Base-by-base conservation (phyloP, 1,139 yeast genomes). In the Blastobotrys ciferrii region DNA sequence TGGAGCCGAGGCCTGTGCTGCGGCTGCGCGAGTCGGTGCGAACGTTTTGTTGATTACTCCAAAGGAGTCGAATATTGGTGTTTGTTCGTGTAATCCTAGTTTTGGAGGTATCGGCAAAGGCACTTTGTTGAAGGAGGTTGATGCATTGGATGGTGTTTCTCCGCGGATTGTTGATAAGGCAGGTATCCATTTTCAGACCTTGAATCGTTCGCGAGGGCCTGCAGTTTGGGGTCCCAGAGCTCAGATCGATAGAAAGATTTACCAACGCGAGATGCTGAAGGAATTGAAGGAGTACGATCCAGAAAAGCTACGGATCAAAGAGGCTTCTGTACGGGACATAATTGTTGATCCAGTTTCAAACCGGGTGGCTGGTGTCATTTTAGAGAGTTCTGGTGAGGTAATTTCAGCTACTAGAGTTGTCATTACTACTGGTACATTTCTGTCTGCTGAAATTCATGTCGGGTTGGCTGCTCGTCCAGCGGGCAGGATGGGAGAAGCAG, bases 21-120 rank as follows among this genome's bases (percentile, higher is more conserved):
- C 94, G 0, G 75, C 96, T 0, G 96, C 98, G 1, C 74, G 98
- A 53, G 66, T 87, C 0, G 97, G 98, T 0, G 77, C 85, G 1
- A 56, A 63, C 2, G 87, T 98, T 0, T 70, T 85, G 1, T 72
- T 94, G 28, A 74, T 94, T 2, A 92, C 98, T 0, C 98, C 96
- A 0, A 74, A 73, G 45, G 65, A 81, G 28, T 65, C 74, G 32
- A 87, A 88, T 61, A 82, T 94, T 9, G 99, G 99, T 0, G 86
- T 95, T 0, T 94, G 98, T 28, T 88, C 96, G 1, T 94, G 99
- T 65, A 94, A 94, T 64, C 99, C 99, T 3, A 89, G 89, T 43
- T 87, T 89, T 84, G 99, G 98, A 35, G 99, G 99, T 47, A 94
- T 94, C 45, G 99, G 98, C 1, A 94, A 94, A 62, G 99, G 98